Percentiles rank a stretch among this genome's conserved stretches.
phyloP scores from a whole-genome alignment of 2,329 filamentous ascomycete genomes.

The Chlorencoelia australis region DNA sequence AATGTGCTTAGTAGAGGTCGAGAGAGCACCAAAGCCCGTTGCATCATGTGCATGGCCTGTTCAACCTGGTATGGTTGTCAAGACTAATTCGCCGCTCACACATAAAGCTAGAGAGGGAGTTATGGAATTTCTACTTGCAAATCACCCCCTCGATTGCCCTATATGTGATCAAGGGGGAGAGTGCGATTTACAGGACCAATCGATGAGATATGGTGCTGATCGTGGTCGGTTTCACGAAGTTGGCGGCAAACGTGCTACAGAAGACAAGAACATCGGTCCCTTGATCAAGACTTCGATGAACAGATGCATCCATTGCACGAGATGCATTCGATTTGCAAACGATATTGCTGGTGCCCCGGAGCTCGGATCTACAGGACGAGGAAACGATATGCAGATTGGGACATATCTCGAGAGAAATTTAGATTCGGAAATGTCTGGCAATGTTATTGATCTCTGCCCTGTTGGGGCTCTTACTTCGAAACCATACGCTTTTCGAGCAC shows the following conservation, averaged over 20 bases:
- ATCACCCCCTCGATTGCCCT: slow-evolving; percentile 91
- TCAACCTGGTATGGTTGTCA: slow-evolving; percentile 97
- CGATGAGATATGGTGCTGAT: slow-evolving; percentile 96
- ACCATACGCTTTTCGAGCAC: slow-evolving; percentile 92
- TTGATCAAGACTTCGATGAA: slow-evolving; percentile 99
- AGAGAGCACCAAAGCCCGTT: slow-evolving; percentile 90
- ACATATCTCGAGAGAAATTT: slow-evolving; percentile 94
- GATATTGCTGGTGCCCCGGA: slow-evolving; percentile 94
- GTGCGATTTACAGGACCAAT: slow-evolving; percentile 98
- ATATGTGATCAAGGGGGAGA: slow-evolving; percentile 99
- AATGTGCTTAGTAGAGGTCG: slow-evolving; percentile 99
- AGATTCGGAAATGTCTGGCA: slow-evolving; percentile 89
- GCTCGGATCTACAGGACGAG: slow-evolving; percentile 86
- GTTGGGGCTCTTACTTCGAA: slow-evolving; percentile 95
- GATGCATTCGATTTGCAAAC: slow-evolving; percentile 95
- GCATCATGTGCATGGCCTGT: slow-evolving; percentile 99
- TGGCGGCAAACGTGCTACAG: slow-evolving; percentile 90
- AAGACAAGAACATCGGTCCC: slow-evolving; percentile 98
- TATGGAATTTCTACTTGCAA: slow-evolving; percentile 96
- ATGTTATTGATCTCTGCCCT: slow-evolving; percentile 96
- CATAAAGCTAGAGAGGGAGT: slow-evolving; percentile 98
- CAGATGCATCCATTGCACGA: slow-evolving; percentile 97
- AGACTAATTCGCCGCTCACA: slow-evolving; percentile 90
- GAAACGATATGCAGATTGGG: slow-evolving; percentile 95
- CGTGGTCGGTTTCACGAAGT: slow-evolving; percentile 94